Base-by-base conservation (phyloP, 495 filamentous ascomycete species). In the Neohortaea acidophila region DNA sequence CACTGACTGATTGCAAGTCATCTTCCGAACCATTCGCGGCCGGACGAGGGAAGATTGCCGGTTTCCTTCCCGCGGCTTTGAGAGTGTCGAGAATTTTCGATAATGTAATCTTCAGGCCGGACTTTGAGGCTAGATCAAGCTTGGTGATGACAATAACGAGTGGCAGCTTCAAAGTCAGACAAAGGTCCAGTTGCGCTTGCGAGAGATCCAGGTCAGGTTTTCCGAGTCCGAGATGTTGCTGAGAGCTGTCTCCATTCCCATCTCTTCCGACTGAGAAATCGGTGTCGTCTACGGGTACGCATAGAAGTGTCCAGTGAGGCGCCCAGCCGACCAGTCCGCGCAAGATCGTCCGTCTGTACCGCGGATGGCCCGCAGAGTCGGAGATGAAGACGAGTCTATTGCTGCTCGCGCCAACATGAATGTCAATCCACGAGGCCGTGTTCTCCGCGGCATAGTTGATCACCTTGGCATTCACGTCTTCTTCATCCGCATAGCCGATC, bases 271-370 rank as follows among this genome's bases (percentile, higher is more conserved):
- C 53, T 3, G 57, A 52, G 14, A 66, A 59, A 25, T 77, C 71
- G 21, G 63, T 67, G 44, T 79, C 76, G 51, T 87, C 82, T 17
- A 84, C 84, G 15, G 86, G 75, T 39, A 94, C 75, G 50, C 91
- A 91, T 9, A 94, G 69, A 30, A 91, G 52, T 5, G 83, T 84
- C 73, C 85, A 94, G 54, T 97, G 86, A 15, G 89, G 89, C 15
- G 82, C 84, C 85, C 89, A 97, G 36, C 87, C 85, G 32, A 97
- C 65, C n/a, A 96, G 62, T 0, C 84, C 83, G 36, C 86, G 68
- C 21, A 96, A 63, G 3, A 79, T 85, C 1, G 91, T 94, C 40
- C 87, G 75, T 27, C 84, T 67, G 58, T 84, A 96, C 24, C 82
- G 72, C 5, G 83, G 75, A 39, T 89, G 81, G 1, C 89, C 89